Conservation (phyloP, 2,329 filamentous ascomycete species). For the Fusarium sp. region DNA sequence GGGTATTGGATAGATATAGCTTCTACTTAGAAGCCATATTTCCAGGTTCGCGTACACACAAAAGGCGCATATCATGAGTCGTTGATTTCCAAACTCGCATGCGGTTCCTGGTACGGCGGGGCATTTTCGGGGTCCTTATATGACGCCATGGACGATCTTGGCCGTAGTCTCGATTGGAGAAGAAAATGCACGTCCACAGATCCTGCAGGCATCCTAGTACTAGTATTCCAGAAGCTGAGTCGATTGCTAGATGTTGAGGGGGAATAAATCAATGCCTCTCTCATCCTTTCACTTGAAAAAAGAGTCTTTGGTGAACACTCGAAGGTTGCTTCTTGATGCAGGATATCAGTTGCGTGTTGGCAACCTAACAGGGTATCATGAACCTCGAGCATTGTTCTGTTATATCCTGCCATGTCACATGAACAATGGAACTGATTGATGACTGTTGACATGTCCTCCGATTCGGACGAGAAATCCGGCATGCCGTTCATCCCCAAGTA, state of each 20-base stretch:
- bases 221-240: not conserved
- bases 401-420: conserved; percentile 8
- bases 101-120: conserved; percentile 19
- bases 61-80: conserved; percentile 20
- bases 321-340: too few relatives aligned
- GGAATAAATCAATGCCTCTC: too few relatives aligned
- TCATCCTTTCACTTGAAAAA: not conserved
- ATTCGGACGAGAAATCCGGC: conserved; percentile 18
- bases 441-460: not conserved
- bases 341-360: not conserved
- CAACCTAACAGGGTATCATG: not conserved
- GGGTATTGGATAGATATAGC: not conserved
- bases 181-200: conserved; percentile 21
- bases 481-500: conserved; percentile 1
- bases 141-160: conserved; percentile 41
- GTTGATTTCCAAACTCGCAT: conserved; percentile 21
- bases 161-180: conserved; percentile 15
- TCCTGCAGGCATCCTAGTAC: not conserved
- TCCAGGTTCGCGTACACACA: not conserved
- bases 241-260: not conserved
- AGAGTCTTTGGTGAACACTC: not conserved
- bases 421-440: conserved; percentile 4
- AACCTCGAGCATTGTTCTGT: conserved; percentile 12
- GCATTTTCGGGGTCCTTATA: conserved; percentile 18
- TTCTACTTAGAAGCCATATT: not conserved